A percentile compares a stretch with the other conserved stretches of the same genome.
Conservation (phyloP, 1,284 basidiomycete species). For the Xerocomus amazonicus region DNA sequence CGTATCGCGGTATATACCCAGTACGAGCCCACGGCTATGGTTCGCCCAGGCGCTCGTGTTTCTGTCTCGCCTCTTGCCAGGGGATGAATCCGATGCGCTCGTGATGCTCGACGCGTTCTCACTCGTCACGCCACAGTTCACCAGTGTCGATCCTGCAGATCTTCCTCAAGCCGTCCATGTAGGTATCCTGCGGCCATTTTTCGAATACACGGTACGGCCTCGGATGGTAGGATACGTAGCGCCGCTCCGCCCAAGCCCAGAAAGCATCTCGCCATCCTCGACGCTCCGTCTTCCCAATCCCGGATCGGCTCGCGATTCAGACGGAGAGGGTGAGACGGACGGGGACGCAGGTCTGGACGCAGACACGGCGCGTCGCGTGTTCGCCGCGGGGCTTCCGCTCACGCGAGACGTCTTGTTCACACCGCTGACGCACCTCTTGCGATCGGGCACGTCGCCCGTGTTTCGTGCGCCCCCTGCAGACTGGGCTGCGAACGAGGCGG, state of each 20-base stretch:
- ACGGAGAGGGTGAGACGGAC: neutral
- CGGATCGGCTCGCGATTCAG: neutral
- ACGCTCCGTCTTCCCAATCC: constrained; percentile 50
- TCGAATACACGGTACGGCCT: constrained; percentile 42
- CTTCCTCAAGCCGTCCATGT: constrained; percentile 26
- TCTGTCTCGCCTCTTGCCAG: constrained; percentile 53
- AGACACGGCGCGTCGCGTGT: neutral
- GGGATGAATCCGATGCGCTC: constrained; percentile 52
- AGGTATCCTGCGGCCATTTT: constrained; percentile 56
- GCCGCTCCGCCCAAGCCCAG: constrained; percentile 45
- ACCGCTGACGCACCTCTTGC: constrained; percentile 79
- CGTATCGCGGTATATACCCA: constrained; percentile 53
- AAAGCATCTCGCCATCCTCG: constrained; percentile 50
- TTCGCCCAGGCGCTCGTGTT: constrained; percentile 60
- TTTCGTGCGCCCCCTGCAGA: constrained; percentile 65
- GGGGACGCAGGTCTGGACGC: neutral
- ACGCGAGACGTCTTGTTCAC: constrained; percentile 68
- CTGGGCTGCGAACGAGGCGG: constrained; percentile 81
- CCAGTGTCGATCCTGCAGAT: constrained; percentile 5
- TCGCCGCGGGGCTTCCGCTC: constrained; percentile 57
- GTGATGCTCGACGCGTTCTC: constrained; percentile 18
- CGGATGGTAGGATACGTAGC: constrained; percentile 38
- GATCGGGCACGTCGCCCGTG: constrained; percentile 71
- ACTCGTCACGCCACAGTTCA: constrained; percentile 20
- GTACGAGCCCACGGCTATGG: constrained; percentile 56